Base-by-base conservation (phyloP, 345 rosid genomes). In the Balakata baccata region DNA sequence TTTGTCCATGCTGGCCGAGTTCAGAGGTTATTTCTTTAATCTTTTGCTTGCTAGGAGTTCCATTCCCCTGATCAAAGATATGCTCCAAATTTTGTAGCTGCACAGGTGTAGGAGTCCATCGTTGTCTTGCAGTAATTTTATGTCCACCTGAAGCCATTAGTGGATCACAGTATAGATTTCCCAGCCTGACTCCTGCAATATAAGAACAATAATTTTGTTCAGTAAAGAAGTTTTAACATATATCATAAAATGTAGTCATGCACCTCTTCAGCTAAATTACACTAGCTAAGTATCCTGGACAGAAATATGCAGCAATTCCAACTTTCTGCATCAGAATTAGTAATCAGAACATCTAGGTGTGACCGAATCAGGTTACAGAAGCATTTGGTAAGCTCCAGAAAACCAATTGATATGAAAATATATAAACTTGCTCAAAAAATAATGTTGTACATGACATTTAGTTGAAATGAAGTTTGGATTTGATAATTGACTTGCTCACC, bases 41-140 rank as follows among this genome's bases (percentile, higher is more conserved):
- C 89, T 91, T 95, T 46, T 95, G 99, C 85, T 95, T 95, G 86
- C 88, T 92, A 0, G 99, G 99, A 67, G 99, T 95, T 41, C 99
- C 99, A 22, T 84, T 92, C 63, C 99, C 99, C 81, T 92, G 94
- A 66, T 91, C 94, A 66, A 95, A 95, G 57, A 92, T 85, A 56
- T 87, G 87, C 85, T 95, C 99, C 6, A 95, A 84, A 81, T 91
- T 89, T 66, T 92, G 98, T 76, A 95, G 98, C 80, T 95, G 99
- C 11, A 91, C 74, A 0, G 98, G 93, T 8, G 99, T 91, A 11
- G 99, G 99, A 76, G 98, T 95, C 99, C 98, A 95, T 58, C 99
- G 87, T 80, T 95, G 99, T 73, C 99, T 91, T 17, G 97, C 96
- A 10, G 89, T 87, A 78, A 95, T 91, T 81, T 89, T 95, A 76